Base-by-base conservation (phyloP, 352 stramenopile genomes). In the Phytophthora rubi region DNA sequence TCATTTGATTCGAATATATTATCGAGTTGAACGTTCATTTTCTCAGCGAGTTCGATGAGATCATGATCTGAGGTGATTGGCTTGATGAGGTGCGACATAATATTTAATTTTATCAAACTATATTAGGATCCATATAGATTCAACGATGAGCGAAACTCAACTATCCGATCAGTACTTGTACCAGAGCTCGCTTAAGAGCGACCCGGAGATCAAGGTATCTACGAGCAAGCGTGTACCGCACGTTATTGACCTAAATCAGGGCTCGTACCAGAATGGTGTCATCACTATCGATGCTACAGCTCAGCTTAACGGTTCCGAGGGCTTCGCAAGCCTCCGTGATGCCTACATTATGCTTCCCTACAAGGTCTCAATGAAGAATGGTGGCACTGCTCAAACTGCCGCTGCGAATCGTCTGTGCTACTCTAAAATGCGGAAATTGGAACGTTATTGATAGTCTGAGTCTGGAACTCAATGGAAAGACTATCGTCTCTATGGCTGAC, bases 301-400 rank as follows among this genome's bases (percentile, higher is more conserved):
- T 39, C 55, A 62, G 55, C 37, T 62, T 10, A 62, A 62, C 3
- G 55, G 55, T 6, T 2, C 23, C 12, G 42, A 62, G 10, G 55
- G 55, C 6, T 62, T 62, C 30, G 55, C 39, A 4, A 12, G 6
- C 13, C 18, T 54, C 6, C 18, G 23, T 6, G 55, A 53, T 62
- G 55, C 21, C 16, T 62, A 62, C 28, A 39, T 62, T 12, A 62
- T 62, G 37, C 39, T 53, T 21, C 23, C 55, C 7, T 62, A 62
- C 42, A 44, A 53, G 21, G 42, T 62, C 13, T 44, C 55, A 21
- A 62, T 53, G 55, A 53, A 47, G 37, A 53, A 62, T 28, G 33
- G 15, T 13, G 58, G 13, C 53, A 66, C 21, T 28, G 49, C 59
- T 23, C 21, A 33, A 15, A 32, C 35, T 1, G 18, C 35, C 26